Base-by-base conservation (phyloP, 2,329 filamentous ascomycete species). In the Cladosporium colombiae region DNA sequence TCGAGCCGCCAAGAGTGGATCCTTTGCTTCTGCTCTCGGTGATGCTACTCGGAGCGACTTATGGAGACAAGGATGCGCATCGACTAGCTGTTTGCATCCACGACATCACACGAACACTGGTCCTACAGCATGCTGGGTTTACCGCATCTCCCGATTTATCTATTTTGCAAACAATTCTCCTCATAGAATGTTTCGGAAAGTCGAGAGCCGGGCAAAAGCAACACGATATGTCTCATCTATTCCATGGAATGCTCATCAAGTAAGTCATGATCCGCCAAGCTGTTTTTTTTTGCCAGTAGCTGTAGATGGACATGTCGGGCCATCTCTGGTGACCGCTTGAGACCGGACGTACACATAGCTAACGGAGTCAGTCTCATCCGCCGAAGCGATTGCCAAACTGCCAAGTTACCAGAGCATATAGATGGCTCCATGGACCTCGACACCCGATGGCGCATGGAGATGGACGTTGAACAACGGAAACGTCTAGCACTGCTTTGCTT, bases 111-210 rank as follows among this genome's bases (percentile, higher is more conserved):
- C 80, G 85, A 10, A 83, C 85, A 7, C 83, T 84, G 52, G 86
- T 89, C n/a, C 84, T 89, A 62, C 82, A 82, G 13, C 84, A 86
- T 70, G 76, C 80, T 0, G 82, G 81, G 0, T 89, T 89, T 71
- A 86, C 81, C 0, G 79, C 86, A 0, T 81, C 83, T n/a, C 86
- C 87, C 0, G 81, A 85, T 25, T 76, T 89, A 0, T 89, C 86
- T 86, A 82, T 87, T 0, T 69, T 89, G 0, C 86, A 89, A 67
- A 85, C 85, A 0, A 87, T 89, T 37, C 74, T 89, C 10, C 75
- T 89, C 0, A 85, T 88, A 0, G 87, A 89, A 68, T 88, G 86
- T 68, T 88, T 89, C 64, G 87, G 87, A 2, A 89, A 89, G 72
- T 86, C 84, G 44, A 78, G 86, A 64, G 86, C 86, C 0, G 86